A percentile compares a stretch with the other conserved stretches of the same genome.
Evolutionary conservation across 2,329 filamentous ascomycete species (phyloP).

Genomic region (Ophiostoma ips): DNA sequence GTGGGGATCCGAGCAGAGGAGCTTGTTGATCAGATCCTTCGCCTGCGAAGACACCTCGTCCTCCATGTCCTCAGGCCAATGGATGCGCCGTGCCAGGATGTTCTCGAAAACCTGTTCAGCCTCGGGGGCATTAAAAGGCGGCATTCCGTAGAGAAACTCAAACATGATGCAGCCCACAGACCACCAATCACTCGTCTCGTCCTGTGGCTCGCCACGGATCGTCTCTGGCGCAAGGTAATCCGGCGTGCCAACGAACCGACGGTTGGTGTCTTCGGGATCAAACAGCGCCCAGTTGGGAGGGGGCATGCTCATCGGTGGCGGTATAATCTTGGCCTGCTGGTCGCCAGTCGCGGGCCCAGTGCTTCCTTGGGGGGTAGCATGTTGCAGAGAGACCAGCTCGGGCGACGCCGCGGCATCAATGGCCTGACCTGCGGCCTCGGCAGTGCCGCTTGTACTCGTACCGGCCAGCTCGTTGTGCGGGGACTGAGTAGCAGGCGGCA

Average conservation of each 20-base stretch:
- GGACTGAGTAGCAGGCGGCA: conserved; percentile 34
- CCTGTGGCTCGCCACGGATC: conserved; percentile 86
- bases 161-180: conserved; percentile 97
- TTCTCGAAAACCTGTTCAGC: conserved; percentile 96
- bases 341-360: not conserved
- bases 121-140: conserved; percentile 81
- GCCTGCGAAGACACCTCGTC: conserved; percentile 72
- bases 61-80: conserved; percentile 78
- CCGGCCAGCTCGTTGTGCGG: conserved; percentile 56
- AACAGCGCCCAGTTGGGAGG: conserved; percentile 89
- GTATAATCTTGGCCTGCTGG: conserved; percentile 36
- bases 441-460: conserved; percentile 17
- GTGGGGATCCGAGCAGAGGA: conserved; percentile 73
- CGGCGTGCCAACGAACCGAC: conserved; percentile 89
- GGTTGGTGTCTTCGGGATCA: conserved; percentile 83
- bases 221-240: conserved; percentile 97
- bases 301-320: conserved; percentile 52
- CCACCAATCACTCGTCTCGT: conserved; percentile 99
- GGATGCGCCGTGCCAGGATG: conserved; percentile 76
- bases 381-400: conserved; percentile 55
- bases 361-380: conserved; percentile 29
- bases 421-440: conserved; percentile 37
- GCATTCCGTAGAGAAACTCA: conserved; percentile 85
- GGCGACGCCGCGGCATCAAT: conserved; percentile 57
- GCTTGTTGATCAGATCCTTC: conserved; percentile 84